Conservation (phyloP, 1,284 basidiomycete genomes). For the Cutaneotrichosporon spelunceum region DNA sequence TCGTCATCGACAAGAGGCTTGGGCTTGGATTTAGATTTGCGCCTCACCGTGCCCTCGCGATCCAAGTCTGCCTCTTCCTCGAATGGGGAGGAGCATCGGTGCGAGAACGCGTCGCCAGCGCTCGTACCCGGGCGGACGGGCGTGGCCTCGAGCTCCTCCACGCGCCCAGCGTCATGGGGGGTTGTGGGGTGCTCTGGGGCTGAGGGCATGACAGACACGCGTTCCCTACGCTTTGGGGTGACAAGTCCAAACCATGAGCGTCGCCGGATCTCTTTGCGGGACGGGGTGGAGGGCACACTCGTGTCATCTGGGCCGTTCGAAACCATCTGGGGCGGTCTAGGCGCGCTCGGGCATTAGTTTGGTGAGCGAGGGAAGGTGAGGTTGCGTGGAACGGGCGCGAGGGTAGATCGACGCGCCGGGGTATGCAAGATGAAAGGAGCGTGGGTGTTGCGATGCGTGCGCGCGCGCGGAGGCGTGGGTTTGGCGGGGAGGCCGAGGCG, state of each 20-base stretch:
- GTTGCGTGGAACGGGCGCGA: not conserved
- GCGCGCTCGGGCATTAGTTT: slow-evolving; percentile 4
- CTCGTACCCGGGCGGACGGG: slow-evolving; percentile 9
- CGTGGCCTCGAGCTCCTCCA: slow-evolving; percentile 20
- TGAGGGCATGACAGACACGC: not conserved
- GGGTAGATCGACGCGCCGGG: not conserved
- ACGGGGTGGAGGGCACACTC: slow-evolving; percentile 26
- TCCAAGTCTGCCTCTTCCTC: slow-evolving; percentile 24
- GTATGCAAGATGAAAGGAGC: not conserved
- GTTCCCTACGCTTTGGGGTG: slow-evolving; percentile 23
- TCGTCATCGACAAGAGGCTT: slow-evolving; percentile 8
- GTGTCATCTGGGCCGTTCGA: not conserved
- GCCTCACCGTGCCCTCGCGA: slow-evolving; percentile 28
- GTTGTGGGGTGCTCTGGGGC: not conserved
- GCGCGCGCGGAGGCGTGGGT: not conserved
- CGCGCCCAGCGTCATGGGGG: not conserved
- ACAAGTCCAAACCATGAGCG: slow-evolving; percentile 43
- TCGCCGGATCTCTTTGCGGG: slow-evolving; percentile 27
- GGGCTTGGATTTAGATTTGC: slow-evolving; percentile 13
- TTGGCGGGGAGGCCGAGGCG: not conserved
- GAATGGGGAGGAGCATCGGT: not conserved
- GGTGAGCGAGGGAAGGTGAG: not conserved
- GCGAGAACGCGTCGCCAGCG: not conserved
- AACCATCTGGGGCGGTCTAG: slow-evolving; percentile 2
- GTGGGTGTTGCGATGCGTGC: not conserved